Evolutionary conservation across 176 grass and related monocot species (phyloP), one percentile per base, ranked within the genome.

Genomic region (Miscanthus lutarioriparius): DNA sequence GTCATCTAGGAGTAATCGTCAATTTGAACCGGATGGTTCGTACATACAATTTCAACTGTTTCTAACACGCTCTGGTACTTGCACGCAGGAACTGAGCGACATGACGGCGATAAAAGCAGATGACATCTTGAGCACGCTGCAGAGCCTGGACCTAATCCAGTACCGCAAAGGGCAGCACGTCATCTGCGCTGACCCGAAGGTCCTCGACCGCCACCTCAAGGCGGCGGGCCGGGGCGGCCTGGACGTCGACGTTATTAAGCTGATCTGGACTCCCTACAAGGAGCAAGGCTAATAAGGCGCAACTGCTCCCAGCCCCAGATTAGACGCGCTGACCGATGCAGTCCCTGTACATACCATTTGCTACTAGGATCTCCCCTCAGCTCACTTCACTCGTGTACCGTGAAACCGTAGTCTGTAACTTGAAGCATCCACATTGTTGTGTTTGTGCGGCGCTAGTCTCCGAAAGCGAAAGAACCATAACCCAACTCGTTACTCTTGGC

Each of bases 191-290:
- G 97, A 99, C 83, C 97, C 97, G 0, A 99, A 96, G 84, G 88
- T 99, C 39, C 90, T 99, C 2, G 97, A 99, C 72, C 91, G 93
- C 15, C 97, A 99, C 78, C 91, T 99, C 37, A 99, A 94, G 86
- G 93, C 97, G 11, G 97, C 93, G 0, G 97, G 93, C 10, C 89
- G 97, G 9, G 93, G 97, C 17, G 93, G 97, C 45, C 88, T 99
- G 0, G 91, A 99, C 10, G 93, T 99, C 3, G 97, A 99, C 64
- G 93, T 96, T 64, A 80, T 88, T 90, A 99, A 96, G 88, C 93
- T 99, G 59, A 99, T 96, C 77, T 99, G 97, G 97, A 96, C 97
- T 20, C 97, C 97, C 65, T 96, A 99, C 82, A 99, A 96, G 83
- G 93, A 96, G 51, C 97, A 96, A 95, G 90, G 91, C 79, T 94